Base-by-base conservation (phyloP, 139 green algal species). In the Raphidocelis subcapitata region DNA sequence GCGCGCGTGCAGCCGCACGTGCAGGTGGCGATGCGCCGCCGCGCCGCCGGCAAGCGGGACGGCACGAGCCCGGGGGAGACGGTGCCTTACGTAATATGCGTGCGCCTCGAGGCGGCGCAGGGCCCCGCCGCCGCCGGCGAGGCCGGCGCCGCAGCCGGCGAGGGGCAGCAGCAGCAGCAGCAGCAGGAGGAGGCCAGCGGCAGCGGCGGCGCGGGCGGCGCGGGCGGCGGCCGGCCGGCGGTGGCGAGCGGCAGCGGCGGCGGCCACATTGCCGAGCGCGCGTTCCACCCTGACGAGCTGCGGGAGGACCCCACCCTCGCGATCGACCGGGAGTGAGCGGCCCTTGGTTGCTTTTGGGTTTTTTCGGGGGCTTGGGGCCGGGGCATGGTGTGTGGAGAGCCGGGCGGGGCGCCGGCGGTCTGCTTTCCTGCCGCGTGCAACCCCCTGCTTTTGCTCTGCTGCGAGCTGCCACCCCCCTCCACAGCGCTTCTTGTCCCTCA, bases 1-100 rank as follows among this genome's bases (percentile, higher is more conserved):
- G 95, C 93, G 4, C 85, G 85, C 26, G 89, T 79, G 60, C 95
- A 99, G 86, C 89, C 95, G 49, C 95, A 99, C 75, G 95, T 99
- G 52, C 93, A 97, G 84, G 94, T 98, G 44, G 95, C 95, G 2
- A 61, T 98, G 63, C 81, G 95, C 29, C 81, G 92, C 32, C 66
- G 73, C 5, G 88, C 88, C 18, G 76, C 80, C 0, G 90, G 90
- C 56, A 92, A 91, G 76, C 76, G 88, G 3, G 93, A 98, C 35
- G 93, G 91, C 55, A 81, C 24, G 0, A 35, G 70, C 37, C 80
- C 88, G 75, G 94, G 94, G 10, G 93, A 99, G 69, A 97, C 93
- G 3, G 92, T 99, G 70, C 94, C 95, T 20, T 99, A 98, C 84
- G 82, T 99, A 64, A 98, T 99, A 67, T 97, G 91, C 82, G 68